These are phyloP conservation scores for Citropsis articulata DNA, from an alignment of 345 rosid species.

Conservation along the genomic window DNA sequence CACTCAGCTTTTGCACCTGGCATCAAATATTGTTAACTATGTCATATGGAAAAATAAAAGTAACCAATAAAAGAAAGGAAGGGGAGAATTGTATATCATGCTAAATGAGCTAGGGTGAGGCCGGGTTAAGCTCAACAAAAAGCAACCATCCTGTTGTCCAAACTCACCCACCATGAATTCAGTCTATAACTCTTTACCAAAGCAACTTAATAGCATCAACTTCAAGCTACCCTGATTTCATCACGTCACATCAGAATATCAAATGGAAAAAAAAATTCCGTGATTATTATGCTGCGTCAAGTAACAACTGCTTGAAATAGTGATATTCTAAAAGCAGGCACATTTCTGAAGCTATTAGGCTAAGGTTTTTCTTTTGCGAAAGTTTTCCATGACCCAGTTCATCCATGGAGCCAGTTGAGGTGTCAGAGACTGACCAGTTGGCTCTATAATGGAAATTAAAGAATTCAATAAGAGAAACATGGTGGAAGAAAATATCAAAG, in stretches of 20 bases:
- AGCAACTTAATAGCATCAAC: neutral
- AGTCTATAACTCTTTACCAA: neutral
- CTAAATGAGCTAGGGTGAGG: neutral
- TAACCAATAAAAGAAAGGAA: neutral
- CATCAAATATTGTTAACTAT: slow-evolving; percentile 1
- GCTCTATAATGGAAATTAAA: neutral
- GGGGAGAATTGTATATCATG: neutral
- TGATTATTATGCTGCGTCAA: neutral
- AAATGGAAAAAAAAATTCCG: neutral
- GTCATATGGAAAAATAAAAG: neutral
- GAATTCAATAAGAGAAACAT: neutral
- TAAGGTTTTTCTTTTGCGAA: neutral
- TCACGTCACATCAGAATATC: neutral
- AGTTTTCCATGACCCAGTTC: slow-evolving; percentile 5
- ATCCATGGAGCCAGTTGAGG: neutral
- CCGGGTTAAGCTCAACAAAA: neutral
- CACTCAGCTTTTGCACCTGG: slow-evolving; percentile 55
- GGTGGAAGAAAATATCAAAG: neutral
- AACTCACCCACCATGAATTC: neutral
- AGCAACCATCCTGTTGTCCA: neutral
- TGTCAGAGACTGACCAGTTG: neutral
- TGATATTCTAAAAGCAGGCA: neutral
- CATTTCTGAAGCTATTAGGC: neutral
- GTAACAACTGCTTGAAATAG: neutral
- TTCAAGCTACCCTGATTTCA: neutral